A percentile compares a stretch with the other conserved stretches of the same genome.
These are phyloP conservation scores for Gymnopilus junonius DNA, from an alignment of 768 basidiomycete genomes.

Conservation along the genomic window DNA sequence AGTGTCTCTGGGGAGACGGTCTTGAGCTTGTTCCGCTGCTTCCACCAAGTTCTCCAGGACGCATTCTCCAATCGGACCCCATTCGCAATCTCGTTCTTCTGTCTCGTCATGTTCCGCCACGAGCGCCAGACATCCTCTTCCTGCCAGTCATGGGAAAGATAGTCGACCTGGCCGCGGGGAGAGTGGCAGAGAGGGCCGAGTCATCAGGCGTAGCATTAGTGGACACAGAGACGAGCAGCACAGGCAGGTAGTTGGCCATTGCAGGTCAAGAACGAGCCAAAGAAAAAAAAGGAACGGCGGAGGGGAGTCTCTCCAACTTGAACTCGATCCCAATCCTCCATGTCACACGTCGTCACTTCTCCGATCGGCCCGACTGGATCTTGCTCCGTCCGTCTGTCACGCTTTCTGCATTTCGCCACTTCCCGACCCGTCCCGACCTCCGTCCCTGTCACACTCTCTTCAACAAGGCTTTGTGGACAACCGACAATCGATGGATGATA, in stretches of 20 bases:
- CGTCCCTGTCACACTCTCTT: neutral
- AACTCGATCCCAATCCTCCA: neutral
- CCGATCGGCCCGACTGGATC: slow-evolving; percentile 21
- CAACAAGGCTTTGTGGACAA: no score
- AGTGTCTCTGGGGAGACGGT: slow-evolving; percentile 96
- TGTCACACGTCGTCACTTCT: neutral
- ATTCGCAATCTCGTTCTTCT: slow-evolving; percentile 98
- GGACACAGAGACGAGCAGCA: slow-evolving; percentile 66
- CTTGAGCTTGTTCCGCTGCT: slow-evolving; percentile 94
- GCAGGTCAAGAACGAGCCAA: slow-evolving; percentile 8
- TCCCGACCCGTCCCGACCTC: neutral
- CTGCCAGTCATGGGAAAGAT: slow-evolving; percentile 95
- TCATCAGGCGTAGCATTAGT: slow-evolving; percentile 72
- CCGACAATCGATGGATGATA: no score
- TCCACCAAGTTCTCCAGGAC: slow-evolving; percentile 99
- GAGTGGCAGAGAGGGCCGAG: slow-evolving; percentile 71
- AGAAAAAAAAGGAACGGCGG: slow-evolving; percentile 7
- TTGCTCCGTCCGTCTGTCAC: slow-evolving; percentile 23
- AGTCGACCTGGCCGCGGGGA: slow-evolving; percentile 94
- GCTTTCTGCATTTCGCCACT: neutral
- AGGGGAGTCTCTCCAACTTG: neutral
- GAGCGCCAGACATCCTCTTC: slow-evolving; percentile 98
- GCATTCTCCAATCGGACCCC: slow-evolving; percentile 96
- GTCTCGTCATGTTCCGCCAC: slow-evolving; percentile 98
- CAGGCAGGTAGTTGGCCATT: slow-evolving; percentile 74